phyloP scores from a whole-genome alignment of 192 early-diverging fungal genomes.

The Coemansia sp. region DNA sequence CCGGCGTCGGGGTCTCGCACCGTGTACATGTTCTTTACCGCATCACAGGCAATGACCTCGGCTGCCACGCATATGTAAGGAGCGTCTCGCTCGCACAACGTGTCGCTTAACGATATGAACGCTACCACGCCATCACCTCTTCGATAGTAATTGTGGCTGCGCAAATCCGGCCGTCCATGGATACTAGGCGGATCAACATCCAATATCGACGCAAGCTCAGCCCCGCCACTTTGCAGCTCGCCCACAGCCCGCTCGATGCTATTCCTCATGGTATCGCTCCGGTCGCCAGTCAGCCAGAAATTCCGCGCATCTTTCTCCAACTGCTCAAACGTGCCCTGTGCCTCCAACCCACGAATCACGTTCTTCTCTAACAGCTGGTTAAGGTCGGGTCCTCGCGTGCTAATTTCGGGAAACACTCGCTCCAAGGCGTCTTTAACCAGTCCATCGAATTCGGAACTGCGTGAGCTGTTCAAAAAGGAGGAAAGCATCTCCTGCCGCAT shows the following conservation, averaged over 20 bases:
- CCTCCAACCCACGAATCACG: conserved; percentile 16
- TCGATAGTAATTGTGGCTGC: conserved; percentile 40
- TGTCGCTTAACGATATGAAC: conserved; percentile 21
- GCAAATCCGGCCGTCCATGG: neutral
- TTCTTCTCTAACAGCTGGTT: conserved; percentile 12
- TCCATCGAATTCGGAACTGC: conserved; percentile 23
- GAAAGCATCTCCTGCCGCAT: conserved; percentile 29
- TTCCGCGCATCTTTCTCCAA: conserved; percentile 40
- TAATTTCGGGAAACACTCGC: conserved; percentile 8
- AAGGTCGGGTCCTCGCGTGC: neutral
- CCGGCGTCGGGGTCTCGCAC: conserved; percentile 25
- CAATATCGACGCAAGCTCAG: neutral
- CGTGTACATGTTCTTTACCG: conserved; percentile 31
- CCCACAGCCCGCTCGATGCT: conserved; percentile 8
- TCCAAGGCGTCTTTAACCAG: conserved; percentile 9
- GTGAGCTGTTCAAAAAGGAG: conserved; percentile 18
- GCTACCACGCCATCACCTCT: conserved; percentile 41
- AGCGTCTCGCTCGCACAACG: conserved; percentile 4
- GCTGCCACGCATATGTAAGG: conserved; percentile 29
- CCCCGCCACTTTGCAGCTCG: neutral
- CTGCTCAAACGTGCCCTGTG: conserved; percentile 18
- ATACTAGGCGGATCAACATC: conserved; percentile 40
- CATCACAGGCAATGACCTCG: conserved; percentile 33
- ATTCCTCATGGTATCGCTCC: neutral
- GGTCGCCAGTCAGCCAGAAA: conserved; percentile 19